These are phyloP conservation scores for Herpetospermum pedunculosum DNA, from an alignment of 306 rosid species.

Conservation along the genomic window DNA sequence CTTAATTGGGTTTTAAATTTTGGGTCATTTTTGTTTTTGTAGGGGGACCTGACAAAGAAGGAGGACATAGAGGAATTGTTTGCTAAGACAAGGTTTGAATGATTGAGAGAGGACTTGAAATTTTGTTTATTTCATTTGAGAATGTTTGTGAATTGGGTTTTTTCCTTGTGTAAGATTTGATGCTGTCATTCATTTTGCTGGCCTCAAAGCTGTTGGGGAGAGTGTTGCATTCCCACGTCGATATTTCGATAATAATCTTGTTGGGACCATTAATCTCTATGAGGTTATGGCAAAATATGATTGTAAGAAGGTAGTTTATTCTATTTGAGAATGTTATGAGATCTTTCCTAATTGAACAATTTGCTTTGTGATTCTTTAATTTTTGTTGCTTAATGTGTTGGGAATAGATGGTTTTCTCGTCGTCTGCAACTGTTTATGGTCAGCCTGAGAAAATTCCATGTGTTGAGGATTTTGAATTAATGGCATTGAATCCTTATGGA, in stretches of 20 bases:
- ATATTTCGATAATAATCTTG: conserved; percentile 55
- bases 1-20: not conserved
- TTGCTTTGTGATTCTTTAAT: not conserved
- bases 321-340: no score
- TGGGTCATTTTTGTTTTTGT: not conserved
- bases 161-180: conserved; percentile 41
- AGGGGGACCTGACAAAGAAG: conserved; percentile 71
- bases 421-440: conserved; percentile 89
- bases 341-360: no score
- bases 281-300: conserved; percentile 66
- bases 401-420: conserved; percentile 78
- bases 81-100: conserved; percentile 38
- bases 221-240: conserved; percentile 65
- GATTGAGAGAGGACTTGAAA: not conserved
- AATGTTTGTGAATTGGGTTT: not conserved
- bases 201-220: conserved; percentile 81
- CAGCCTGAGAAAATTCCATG: conserved; percentile 85
- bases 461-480: conserved; percentile 57
- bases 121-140: not conserved
- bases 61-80: conserved; percentile 74
- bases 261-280: conserved; percentile 78
- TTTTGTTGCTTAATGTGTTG: conserved; percentile 8
- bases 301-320: conserved; percentile 82
- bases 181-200: conserved; percentile 91
- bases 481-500: conserved; percentile 87